A percentile compares a stretch with the other conserved stretches of the same genome.
These are phyloP conservation scores for Saksenaea oblongispora DNA, from an alignment of 371 early-diverging fungal species.

Conservation along the genomic window DNA sequence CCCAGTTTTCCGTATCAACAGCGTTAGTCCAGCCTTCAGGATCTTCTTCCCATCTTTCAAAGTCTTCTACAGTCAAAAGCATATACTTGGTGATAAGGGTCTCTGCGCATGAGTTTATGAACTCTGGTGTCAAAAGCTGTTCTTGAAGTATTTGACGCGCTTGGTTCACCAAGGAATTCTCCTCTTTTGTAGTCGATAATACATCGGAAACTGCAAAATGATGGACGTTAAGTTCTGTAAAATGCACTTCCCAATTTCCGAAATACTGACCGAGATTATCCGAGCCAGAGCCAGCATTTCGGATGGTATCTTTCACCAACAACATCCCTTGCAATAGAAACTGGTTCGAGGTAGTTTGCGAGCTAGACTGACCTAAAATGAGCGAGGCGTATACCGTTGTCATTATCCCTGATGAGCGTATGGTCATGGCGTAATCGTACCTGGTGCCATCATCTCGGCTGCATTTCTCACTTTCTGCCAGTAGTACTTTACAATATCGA, in stretches of 20 bases:
- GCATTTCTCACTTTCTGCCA: conserved; percentile 49
- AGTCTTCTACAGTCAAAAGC: conserved; percentile 67
- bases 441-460: background rate
- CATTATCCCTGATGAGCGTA: background rate
- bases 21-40: conserved; percentile 85
- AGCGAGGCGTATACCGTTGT: background rate
- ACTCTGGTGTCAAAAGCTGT: conserved; percentile 71
- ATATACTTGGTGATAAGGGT: conserved; percentile 78
- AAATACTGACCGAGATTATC: conserved; percentile 26
- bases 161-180: conserved; percentile 50
- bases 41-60: conserved; percentile 82
- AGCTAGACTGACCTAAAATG: conserved; percentile 29
- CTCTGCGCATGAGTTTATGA: conserved; percentile 64
- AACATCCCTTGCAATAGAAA: conserved; percentile 71
- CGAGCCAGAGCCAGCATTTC: conserved; percentile 52
- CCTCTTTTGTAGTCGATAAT: conserved; percentile 44
- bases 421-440: background rate
- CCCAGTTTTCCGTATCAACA: conserved; percentile 87
- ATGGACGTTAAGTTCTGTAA: background rate
- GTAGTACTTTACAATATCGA: conserved; percentile 75
- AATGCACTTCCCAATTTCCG: background rate
- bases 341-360: conserved; percentile 16
- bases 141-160: conserved; percentile 61
- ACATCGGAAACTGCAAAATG: conserved; percentile 28
- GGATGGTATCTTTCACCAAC: conserved; percentile 70